Conservation (phyloP, 345 rosid species). For the Clausena lansium region DNA sequence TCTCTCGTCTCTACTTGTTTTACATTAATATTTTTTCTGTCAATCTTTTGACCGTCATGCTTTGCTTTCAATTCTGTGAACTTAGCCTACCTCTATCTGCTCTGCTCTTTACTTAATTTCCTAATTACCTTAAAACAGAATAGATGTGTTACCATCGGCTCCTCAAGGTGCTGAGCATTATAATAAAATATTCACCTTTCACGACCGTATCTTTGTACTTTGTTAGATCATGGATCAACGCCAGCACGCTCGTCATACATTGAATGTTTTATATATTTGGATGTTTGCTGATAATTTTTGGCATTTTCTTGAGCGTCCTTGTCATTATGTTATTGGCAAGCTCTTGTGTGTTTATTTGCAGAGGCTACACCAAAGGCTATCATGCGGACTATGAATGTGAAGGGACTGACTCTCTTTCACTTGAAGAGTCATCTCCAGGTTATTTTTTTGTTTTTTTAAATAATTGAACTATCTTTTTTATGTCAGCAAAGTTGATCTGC, state of each 20-base stretch:
- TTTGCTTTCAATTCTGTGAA: no score
- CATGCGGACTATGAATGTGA: constrained; percentile 90
- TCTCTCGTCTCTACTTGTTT: no score
- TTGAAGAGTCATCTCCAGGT: constrained; percentile 96
- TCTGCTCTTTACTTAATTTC: no score
- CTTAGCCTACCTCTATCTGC: no score
- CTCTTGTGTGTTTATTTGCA: constrained; percentile 23
- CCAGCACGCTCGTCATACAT: no score
- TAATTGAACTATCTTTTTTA: neutral
- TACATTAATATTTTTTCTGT: no score
- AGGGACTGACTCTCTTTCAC: constrained; percentile 88
- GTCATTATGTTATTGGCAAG: neutral
- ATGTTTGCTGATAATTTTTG: neutral
- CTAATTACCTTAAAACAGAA: neutral
- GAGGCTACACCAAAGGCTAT: constrained; percentile 98
- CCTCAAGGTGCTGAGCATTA: no score
- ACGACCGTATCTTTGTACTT: no score
- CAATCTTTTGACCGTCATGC: no score
- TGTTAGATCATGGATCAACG: no score
- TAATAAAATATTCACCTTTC: no score
- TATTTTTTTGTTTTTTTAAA: neutral
- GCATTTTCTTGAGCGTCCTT: neutral
- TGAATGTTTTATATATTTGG: neutral
- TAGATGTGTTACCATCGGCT: no score
- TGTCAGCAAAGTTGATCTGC: neutral